phyloP scores from a whole-genome alignment of 1,284 basidiomycete species.

The Athelia sp. region DNA sequence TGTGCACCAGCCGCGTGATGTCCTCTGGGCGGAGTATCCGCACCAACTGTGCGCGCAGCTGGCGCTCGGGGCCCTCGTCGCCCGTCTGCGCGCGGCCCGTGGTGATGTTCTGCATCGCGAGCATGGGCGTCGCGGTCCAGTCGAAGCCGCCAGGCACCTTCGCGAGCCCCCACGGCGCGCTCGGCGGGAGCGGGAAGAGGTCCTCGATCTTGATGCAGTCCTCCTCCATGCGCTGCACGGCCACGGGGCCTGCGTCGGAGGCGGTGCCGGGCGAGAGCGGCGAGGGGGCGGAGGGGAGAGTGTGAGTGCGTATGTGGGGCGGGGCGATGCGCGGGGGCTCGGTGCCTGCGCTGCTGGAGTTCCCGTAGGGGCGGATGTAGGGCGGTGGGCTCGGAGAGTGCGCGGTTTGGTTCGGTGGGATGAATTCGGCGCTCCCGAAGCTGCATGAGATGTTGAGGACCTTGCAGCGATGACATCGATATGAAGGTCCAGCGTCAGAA shows the following conservation, averaged over 20 bases:
- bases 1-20: constrained; percentile 28
- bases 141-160: constrained; percentile 28
- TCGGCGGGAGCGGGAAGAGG: constrained; percentile 9
- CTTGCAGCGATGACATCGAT: constrained; percentile 23
- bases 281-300: too few relatives aligned
- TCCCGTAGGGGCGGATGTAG: constrained; percentile 3
- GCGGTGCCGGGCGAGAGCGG: too few relatives aligned
- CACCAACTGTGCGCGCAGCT: constrained; percentile 16
- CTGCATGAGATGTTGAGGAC: constrained; percentile 21
- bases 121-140: constrained; percentile 34
- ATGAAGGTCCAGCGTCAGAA: constrained; percentile 3
- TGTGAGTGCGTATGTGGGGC: not conserved
- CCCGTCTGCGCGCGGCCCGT: constrained; percentile 10
- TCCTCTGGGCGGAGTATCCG: constrained; percentile 31
- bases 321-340: not conserved
- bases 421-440: constrained; percentile 18
- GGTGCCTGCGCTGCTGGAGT: not conserved
- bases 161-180: constrained; percentile 29
- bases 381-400: constrained; percentile 4
- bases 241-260: too few relatives aligned
- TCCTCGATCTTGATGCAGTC: too few relatives aligned
- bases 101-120: constrained; percentile 32
- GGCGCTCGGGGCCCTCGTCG: constrained; percentile 1
- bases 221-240: too few relatives aligned
- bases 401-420: constrained; percentile 2